Evolutionary conservation across 192 early-diverging fungal species (phyloP).

Genomic region (Bifiguratus adelaidae): DNA sequence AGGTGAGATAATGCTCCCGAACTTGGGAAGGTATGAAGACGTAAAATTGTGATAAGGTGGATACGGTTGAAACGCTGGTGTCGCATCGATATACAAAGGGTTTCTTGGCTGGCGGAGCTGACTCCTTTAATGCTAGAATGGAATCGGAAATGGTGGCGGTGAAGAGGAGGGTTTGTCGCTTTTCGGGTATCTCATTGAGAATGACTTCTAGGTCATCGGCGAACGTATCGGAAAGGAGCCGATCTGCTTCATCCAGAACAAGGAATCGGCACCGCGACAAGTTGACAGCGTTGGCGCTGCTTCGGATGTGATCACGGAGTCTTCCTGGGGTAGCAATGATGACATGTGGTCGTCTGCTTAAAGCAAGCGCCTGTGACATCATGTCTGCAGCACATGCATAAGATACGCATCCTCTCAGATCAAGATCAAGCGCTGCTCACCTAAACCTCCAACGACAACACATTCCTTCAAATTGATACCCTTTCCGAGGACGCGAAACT

Average conservation of each 20-base stretch:
- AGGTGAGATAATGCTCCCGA: constrained; percentile 75
- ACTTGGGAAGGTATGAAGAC: constrained; percentile 90
- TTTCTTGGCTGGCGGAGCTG: constrained; percentile 19
- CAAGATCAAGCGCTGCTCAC: constrained; percentile 16
- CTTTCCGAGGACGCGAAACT: constrained; percentile 88
- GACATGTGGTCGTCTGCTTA: constrained; percentile 78
- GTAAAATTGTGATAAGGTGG: constrained; percentile 79
- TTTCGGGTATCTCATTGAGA: constrained; percentile 62
- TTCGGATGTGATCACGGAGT: constrained; percentile 85
- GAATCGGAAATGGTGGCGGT: constrained; percentile 93
- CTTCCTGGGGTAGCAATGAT: constrained; percentile 94
- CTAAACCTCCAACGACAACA: constrained; percentile 88
- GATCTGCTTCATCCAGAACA: constrained; percentile 95
- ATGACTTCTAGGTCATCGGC: constrained; percentile 71
- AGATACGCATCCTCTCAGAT: not conserved
- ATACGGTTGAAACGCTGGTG: constrained; percentile 62
- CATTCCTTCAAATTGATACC: constrained; percentile 73
- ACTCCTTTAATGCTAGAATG: constrained; percentile 61
- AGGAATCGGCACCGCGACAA: constrained; percentile 70
- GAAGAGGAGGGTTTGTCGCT: constrained; percentile 90
- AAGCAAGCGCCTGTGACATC: constrained; percentile 86
- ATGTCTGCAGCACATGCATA: constrained; percentile 45
- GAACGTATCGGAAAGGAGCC: constrained; percentile 81
- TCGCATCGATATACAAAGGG: constrained; percentile 46
- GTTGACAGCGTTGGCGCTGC: constrained; percentile 58